Base-by-base conservation (phyloP, 192 early-diverging fungal species). In the Coemansia sp. region DNA sequence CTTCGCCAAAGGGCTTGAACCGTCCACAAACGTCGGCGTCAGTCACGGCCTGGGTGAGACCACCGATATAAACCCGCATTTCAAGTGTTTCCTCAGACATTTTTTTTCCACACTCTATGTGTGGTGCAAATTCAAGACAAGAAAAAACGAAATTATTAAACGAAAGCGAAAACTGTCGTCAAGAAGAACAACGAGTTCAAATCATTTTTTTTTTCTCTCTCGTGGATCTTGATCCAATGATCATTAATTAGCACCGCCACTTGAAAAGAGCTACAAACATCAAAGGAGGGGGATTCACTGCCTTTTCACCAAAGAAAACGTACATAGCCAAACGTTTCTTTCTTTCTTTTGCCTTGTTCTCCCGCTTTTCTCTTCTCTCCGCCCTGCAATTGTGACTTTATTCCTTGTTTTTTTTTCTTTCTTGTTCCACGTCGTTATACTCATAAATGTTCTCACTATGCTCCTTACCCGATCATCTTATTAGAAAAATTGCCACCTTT, bases 61-160 rank as follows among this genome's bases (percentile, higher is more conserved):
- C 93, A 49, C 92, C 89, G 35, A 94, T 82, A 67, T 91, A 95
- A 22, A 90, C 76, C 37, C 92, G 87, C 71, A 90, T 93, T 40
- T 71, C 59, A 11, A 64, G 63, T 12, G 61, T 59, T 3, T 39
- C 62, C 59, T 82, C 70, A n/a, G 67, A 62, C 67, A 76, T 77
- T 66, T 35, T 35, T 8, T 1, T 3, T 6, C 34, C 22, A 24
- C 34, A 8, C 34, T 35, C 5, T 35, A 6, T 35, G 5, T 35
- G 34, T 35, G 39, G 37, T 22, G 15, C 27, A 22, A 34, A 35
- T 15, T 27, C 37, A 22, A 61, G 43, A 52, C 50, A 35, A 35
- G 34, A 22, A 34, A 59, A 43, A 12, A 24, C 22, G 44, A 59
- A 62, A 18, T 24, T 9, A 10, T 0, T 9, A 39, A n/a, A 58